Base-by-base conservation (phyloP, 2,329 filamentous ascomycete genomes). In the Chrysosphaeria jannelii region DNA sequence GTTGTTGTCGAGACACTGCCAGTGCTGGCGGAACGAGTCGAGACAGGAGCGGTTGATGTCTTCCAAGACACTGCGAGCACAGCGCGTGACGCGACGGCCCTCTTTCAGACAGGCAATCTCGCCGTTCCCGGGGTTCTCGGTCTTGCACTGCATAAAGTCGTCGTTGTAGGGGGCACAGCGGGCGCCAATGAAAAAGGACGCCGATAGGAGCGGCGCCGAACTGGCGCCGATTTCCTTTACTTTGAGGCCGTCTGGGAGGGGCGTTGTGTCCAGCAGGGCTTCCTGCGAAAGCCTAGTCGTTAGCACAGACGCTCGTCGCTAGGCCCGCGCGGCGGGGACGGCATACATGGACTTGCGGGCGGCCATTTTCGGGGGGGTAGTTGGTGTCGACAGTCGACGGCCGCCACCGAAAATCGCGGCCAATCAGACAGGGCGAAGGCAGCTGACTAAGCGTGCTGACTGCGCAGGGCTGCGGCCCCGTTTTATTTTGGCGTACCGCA, bases 91-190 rank as follows among this genome's bases (percentile, higher is more conserved):
- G 47, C 85, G 74, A 45, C 85, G 63, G 27, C 85, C 85, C 53
- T 97, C 85, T 57, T 75, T 81, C 59, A 97, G 51, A 50, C 85
- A 97, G 35, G 90, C 75, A 32, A 88, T 47, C 55, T 97, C 85
- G 44, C 78, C 85, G 47, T 62, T 65, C 38, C 85, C 85, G 31
- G 74, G 69, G 38, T 76, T 67, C 50, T 91, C 78, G 35, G 63
- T 74, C 68, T 97, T 97, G 70, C 85, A 97, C 54, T 89, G 74
- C 81, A 97, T 97, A 52, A 71, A 97, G 51, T 97, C 85, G 55
- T 97, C 85, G 49, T 93, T 93, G 58, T 79, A 97, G 27, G 72
- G 56, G 44, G 62, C 70, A 66, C 85, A 97, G 41, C 81, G 69
- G 34, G 78, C 79, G 32, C 85, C 85, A 43, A 97, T 97, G 47